Evolutionary conservation across 768 basidiomycete genomes (phyloP), one percentile per base, ranked within the genome.

Genomic region (Artomyces pyxidatus): DNA sequence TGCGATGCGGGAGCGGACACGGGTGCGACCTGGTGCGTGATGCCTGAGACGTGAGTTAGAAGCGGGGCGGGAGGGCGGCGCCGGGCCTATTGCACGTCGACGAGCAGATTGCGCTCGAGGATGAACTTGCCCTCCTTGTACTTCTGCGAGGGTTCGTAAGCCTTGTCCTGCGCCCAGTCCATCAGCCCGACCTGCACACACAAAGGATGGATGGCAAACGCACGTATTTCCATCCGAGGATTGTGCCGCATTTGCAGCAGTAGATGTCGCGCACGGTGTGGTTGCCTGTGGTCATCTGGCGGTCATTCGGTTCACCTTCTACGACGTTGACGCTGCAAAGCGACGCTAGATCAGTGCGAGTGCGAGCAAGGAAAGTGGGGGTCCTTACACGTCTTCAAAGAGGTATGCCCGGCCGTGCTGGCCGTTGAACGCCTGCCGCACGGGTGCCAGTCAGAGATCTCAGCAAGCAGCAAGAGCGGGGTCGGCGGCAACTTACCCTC

Each of bases 111-210:
- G 61, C 90, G 85, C 70, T 99, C 95, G 54, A 99, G 87, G 64
- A 99, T 98, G 67, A 81, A 96, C 73, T 93, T 93, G 63, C 93
- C 92, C 71, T 99, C 95, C 64, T 99, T 99, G 76, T 98, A 99
- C 67, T 86, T 90, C 77, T 99, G 94, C 7, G 82, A 76, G 10
- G 74, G 63, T 62, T 97, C 94, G 63, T 83, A 96, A 14, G 95
- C 95, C 49, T 81, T 81, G 65, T 96, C 95, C 95, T 96, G 60
- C 40, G 38, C 43, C 50, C 55, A 52, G 17, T 11, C 17, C 41
- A 17, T 49, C 52, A 37, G 58, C 45, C 41, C 41, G 37, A 32
- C 37, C 21, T 16, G 14, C 35, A 39, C 39, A 29, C 30, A 35
- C 17, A 46, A 32, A 41, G 32, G 38, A 16, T 41, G 17, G 30